A percentile compares a stretch with the other conserved stretches of the same genome.
Conservation (phyloP, 2,329 filamentous ascomycete species). For the Fusarium sp. region DNA sequence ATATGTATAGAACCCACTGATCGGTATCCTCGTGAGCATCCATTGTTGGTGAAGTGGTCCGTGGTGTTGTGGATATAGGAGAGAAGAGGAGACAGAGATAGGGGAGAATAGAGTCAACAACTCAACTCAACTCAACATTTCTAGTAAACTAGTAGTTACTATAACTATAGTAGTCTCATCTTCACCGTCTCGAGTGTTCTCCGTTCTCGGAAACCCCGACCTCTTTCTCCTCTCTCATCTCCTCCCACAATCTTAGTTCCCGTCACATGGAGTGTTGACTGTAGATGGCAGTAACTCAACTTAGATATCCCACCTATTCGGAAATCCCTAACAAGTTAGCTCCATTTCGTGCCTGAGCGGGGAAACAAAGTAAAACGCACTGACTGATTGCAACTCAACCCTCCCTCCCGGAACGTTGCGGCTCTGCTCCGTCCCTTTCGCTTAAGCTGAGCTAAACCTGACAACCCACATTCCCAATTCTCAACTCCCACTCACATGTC, state of each 20-base stretch:
- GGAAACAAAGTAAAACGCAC: background rate
- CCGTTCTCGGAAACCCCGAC: conserved; percentile 22
- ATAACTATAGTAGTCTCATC: background rate
- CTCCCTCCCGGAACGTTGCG: conserved; percentile 8
- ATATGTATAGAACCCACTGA: background rate
- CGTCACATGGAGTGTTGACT: conserved; percentile 15
- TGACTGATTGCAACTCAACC: background rate
- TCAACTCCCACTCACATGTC: conserved; percentile 10
- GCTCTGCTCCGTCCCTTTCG: conserved; percentile 23
- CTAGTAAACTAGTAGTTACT: background rate
- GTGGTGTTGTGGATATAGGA: conserved; percentile 19
- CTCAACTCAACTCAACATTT: background rate
- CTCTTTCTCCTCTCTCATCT: background rate
- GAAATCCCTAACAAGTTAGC: conserved; percentile 6
- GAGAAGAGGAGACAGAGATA: background rate
- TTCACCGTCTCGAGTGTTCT: conserved; percentile 4
- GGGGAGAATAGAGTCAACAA: conserved; percentile 5
- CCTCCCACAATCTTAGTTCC: conserved; percentile 23
- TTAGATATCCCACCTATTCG: conserved; percentile 2
- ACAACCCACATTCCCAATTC: conserved; percentile 2
- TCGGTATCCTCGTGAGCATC: conserved; percentile 1
- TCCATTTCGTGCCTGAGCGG: conserved; percentile 20
- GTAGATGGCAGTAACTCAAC: too few relatives aligned
- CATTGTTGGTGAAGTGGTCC: background rate
- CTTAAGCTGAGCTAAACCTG: conserved; percentile 11